Base-by-base conservation (phyloP, 164 flowering plant species). In the Protea cynaroides region DNA sequence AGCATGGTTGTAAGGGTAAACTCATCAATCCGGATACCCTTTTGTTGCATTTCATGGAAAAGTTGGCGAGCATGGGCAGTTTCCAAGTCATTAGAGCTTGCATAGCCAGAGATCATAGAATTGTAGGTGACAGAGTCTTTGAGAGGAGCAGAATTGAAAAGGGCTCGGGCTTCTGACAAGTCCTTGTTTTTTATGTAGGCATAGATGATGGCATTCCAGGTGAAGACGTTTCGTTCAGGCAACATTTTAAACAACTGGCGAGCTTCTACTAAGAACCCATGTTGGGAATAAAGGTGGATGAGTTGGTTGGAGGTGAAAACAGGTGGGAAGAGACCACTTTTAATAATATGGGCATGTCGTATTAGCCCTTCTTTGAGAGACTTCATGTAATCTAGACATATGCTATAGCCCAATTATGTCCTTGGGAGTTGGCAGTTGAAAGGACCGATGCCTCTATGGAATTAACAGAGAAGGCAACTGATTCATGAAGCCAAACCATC, bases 101-200 rank as follows among this genome's bases (percentile, higher is more conserved):
- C 83, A 59, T 81, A 91, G 8, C 87, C 97, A 0, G 87, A 71
- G 12, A 92, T 59, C 81, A 92, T 74, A 2, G 89, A 72, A 60
- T 92, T 92, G 70, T 87, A 88, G 3, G 92, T 84, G 10, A 92
- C 91, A 18, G 82, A 46, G 55, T 92, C 97, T 64, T 76, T 86
- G 1, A 40, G 23, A 0, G 86, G 69, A n/a, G 89, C 83, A 10
- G 77, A 58, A 47, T 78, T 76, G 25, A 92, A 92, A n/a, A 92
- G 71, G 12, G 37, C 17, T 7, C 74, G 75, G 0, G 98, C 94
- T 60, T 54, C 62, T 0, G 64, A 11, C 29, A 92, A 64, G 74
- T 84, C 70, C 0, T 64, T 62, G 69, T 73, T 66, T 60, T 74
- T 86, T 29, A 86, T 69, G 53, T 81, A 63, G 10, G 92, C 89